Base-by-base conservation (phyloP, 2,329 filamentous ascomycete species). In the Hypoxylon sp. region DNA sequence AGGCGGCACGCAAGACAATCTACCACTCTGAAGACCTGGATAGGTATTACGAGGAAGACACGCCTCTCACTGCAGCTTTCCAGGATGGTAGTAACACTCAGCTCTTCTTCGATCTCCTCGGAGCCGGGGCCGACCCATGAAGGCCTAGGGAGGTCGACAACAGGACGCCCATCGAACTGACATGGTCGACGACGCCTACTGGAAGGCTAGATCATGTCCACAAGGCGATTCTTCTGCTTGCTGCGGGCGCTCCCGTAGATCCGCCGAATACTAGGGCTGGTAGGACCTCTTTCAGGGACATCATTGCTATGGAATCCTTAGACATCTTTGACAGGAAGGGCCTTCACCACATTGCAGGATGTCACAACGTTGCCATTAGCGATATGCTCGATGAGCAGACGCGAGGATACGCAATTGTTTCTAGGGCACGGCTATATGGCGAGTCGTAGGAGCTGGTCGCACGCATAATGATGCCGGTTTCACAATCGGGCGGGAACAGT, bases 211-310 rank as follows among this genome's bases (percentile, higher is more conserved):
- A 43, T 3, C 1, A 53, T 27, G 35, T 10, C 21, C n/a, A 11
- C 13, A 60, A 57, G 24, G 48, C 45, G 31, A n/a, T 21, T 13
- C 42, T 51, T 10, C 31, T 61, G 15, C 29, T 49, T 18, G 40
- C 49, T 18, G 58, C 54, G 35, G 58, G 54, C 13, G 49, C 31
- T 31, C 50, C 54, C 38, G 13, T 61, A 11, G 58, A 61, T 42
- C 23, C 23, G 8, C 24, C n/a, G n/a, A 11, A 21, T 20, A 6
- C 3, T 6, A 2, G 4, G 8, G 11, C 23, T 26, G 29, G 31
- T 13, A 40, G n/a, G 8, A 56, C 57, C 10, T 29, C 27, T 10
- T 15, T n/a, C n/a, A n/a, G n/a, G n/a, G n/a, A n/a, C n/a, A n/a
- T n/a, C n/a, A n/a, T n/a, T n/a, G n/a, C n/a, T n/a, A n/a, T n/a